Base-by-base conservation (phyloP, 495 filamentous ascomycete genomes). In the Daldinia decipiens region DNA sequence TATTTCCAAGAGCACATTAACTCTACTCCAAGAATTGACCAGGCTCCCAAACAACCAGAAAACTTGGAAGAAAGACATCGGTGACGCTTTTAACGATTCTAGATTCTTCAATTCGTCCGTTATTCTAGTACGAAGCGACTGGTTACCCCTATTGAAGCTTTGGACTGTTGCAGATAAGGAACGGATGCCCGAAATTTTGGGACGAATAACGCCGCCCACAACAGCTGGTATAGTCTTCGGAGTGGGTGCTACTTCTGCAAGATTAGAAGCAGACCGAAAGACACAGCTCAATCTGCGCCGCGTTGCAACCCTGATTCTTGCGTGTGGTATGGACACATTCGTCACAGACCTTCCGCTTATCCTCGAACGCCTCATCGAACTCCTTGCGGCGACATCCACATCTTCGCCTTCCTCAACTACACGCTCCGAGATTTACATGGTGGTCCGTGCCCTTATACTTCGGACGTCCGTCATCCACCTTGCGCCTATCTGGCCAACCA, bases 191-290 rank as follows among this genome's bases (percentile, higher is more conserved):
- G 96, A 98, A 62, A 80, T 97, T 3, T 77, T 98, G 13, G 83
- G 86, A 40, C 89, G 93, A 27, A 83, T 98, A 38, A 89, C 92
- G 5, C 86, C 94, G 3, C 95, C 95, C 8, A 93, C 93, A 15
- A 92, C 95, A n/a, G 96, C 95, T 0, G 96, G 95, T 15, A 97
- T 98, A 61, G 93, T 99, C 77, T 99, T 99, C 68, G 95, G 95
- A 24, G 95, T 99, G 5, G 95, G 95, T 56, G 96, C 95, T 6
- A 94, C 92, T 36, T 95, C 94, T 24, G 95, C 95, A n/a, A 86
- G 95, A 65, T 83, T 93, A 47, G 95, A 99, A 81, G 93, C 95
- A 8, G 95, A 99, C 79, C 91, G 94, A 56, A 95, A 91, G 78
- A 92, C 94, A 7, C 95, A 98, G 75, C 87, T 97, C 38, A 97